Evolutionary conservation across 176 grass and related monocot genomes (phyloP), one percentile per base, ranked within the genome.

Genomic region (Poa annua): DNA sequence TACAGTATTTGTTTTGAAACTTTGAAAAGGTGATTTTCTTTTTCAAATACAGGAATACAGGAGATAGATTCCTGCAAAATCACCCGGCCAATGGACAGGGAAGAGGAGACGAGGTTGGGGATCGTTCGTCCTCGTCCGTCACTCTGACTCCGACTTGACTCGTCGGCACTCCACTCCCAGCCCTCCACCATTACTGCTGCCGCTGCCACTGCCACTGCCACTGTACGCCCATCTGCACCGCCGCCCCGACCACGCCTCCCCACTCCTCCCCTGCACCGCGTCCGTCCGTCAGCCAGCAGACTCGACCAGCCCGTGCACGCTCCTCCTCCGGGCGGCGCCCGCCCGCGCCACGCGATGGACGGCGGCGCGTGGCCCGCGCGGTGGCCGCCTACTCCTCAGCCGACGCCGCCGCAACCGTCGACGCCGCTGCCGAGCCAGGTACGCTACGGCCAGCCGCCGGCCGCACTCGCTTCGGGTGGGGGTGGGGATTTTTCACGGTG

Each of bases 361-460:
- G 90, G 75, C 71, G 90, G 80, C 65, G 36, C 81, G 54, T 89
- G 90, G 90, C 84, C 77, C 61, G 45, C 71, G 44, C 84, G 77
- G 76, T 89, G 86, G 83, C 74, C 83, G 11, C 22, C 36, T 38
- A 38, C 36, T 6, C 36, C 36, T 8, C 41, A 8, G 41, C 41
- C 41, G 41, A 8, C 7, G 83, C 74, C 79, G 0, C 52, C 42
- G 24, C 59, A 14, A 1, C 59, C 66, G 8, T 41, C 24, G 44
- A 17, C 57, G 11, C 84, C 64, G 54, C 64, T 13, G n/a, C 81
- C 41, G 50, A 76, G 24, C 51, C 83, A 86, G 87, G 84, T 89
- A 64, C 82, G 25, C 26, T 8, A 4, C 10, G n/a, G 1, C 2
- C 42, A 0, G 2, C 11, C 4, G 35, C 38, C 21, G 6, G 39